These are phyloP conservation scores for Myxozyma lipomycoides DNA, from an alignment of 805 yeast species.

Conservation along the genomic window DNA sequence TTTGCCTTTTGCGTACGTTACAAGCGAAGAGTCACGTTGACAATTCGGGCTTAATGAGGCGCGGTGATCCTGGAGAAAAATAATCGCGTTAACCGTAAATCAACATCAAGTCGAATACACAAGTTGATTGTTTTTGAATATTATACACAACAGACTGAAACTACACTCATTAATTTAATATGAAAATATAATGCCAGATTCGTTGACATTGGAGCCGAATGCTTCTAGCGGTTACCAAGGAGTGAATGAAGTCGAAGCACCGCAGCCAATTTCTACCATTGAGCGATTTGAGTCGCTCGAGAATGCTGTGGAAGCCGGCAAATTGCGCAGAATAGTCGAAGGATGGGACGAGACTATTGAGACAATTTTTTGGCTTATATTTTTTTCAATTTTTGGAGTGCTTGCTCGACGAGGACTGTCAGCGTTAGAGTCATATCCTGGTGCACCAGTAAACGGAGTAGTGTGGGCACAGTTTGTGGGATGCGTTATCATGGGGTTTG, in stretches of 20 bases:
- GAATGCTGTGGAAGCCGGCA: not conserved
- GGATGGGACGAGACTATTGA: slow-evolving; percentile 6
- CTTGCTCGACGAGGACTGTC: slow-evolving; percentile 29
- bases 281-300: not conserved
- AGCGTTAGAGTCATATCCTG: slow-evolving; percentile 26
- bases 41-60: too few relatives aligned
- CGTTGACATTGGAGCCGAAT: too few relatives aligned
- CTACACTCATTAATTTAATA: too few relatives aligned
- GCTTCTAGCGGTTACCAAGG: too few relatives aligned
- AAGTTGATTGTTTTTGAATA: too few relatives aligned
- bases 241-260: slow-evolving; percentile 5
- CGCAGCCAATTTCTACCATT: not conserved
- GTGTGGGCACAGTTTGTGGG: slow-evolving; percentile 32
- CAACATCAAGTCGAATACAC: too few relatives aligned
- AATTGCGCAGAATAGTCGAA: not conserved
- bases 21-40: too few relatives aligned
- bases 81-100: too few relatives aligned
- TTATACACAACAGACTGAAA: too few relatives aligned
- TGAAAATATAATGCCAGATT: too few relatives aligned
- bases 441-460: slow-evolving; percentile 13
- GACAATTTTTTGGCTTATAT: slow-evolving; percentile 16
- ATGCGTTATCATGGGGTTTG: slow-evolving; percentile 30
- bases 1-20: too few relatives aligned
- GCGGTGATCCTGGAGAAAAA: too few relatives aligned
- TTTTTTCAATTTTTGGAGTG: slow-evolving; percentile 30